phyloP scores from a whole-genome alignment of 1,139 yeast genomes.

The Zygosaccharomyces sapae region DNA sequence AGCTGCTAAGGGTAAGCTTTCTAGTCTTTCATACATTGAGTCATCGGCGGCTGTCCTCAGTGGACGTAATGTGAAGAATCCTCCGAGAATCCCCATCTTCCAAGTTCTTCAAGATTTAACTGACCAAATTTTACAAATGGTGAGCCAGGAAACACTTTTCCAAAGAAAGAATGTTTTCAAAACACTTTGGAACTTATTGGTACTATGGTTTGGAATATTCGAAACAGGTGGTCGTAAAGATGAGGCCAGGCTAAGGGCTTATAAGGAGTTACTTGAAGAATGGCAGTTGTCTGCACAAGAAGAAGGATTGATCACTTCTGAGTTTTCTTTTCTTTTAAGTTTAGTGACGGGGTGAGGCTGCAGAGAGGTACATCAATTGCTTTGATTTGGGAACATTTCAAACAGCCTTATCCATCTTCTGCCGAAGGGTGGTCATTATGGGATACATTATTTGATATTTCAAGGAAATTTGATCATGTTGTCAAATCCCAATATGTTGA shows the following conservation, averaged over 20 bases:
- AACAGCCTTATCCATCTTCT: constrained; percentile 57
- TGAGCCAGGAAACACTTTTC: constrained; percentile 18
- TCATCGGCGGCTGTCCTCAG: constrained; percentile 59
- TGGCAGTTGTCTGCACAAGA: constrained; percentile 45
- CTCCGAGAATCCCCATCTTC: constrained; percentile 55
- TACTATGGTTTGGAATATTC: constrained; percentile 47
- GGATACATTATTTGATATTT: constrained; percentile 41
- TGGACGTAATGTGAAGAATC: constrained; percentile 57
- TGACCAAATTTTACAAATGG: constrained; percentile 25
- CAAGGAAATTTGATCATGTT: constrained; percentile 56
- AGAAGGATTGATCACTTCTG: constrained; percentile 15
- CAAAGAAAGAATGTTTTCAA: constrained; percentile 28
- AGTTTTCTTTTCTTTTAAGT: constrained; percentile 29
- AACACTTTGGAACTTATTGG: constrained; percentile 41
- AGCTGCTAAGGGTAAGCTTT: constrained; percentile 46
- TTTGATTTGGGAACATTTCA: constrained; percentile 61
- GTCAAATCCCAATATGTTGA: constrained; percentile 55
- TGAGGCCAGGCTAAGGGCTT: constrained; percentile 68
- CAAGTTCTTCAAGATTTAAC: constrained; percentile 41
- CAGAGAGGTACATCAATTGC: constrained; percentile 66
- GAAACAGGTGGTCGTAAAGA: constrained; percentile 47
- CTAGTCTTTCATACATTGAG: constrained; percentile 59
- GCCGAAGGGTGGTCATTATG: constrained; percentile 52
- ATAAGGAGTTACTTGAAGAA: constrained; percentile 49
- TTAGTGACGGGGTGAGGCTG: constrained; percentile 50